Evolutionary conservation across 805 yeast genomes (phyloP).

Genomic region (Metschnikowia arizonensis): DNA sequence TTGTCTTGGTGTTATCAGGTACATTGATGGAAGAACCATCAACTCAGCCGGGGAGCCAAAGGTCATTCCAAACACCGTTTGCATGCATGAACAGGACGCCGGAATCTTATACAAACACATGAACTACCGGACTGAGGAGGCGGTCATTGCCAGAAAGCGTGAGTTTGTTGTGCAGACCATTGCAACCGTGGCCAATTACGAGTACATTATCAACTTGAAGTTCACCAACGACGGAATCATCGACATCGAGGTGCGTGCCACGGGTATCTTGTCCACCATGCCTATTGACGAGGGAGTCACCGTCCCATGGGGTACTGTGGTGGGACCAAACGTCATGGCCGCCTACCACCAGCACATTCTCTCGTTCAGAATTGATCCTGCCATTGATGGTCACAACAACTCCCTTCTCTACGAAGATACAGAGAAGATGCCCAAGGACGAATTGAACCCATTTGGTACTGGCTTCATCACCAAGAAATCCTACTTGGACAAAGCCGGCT

Average conservation of each 20-base stretch:
- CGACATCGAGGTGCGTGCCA: slow-evolving; percentile 75
- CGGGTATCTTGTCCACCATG: slow-evolving; percentile 83
- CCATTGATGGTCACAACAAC: slow-evolving; percentile 76
- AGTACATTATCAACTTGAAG: slow-evolving; percentile 67
- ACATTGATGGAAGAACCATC: slow-evolving; percentile 58
- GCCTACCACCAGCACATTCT: slow-evolving; percentile 81
- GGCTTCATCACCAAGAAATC: slow-evolving; percentile 66
- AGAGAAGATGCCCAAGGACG: slow-evolving; percentile 52
- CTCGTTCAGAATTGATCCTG: slow-evolving; percentile 77
- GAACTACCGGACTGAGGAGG: slow-evolving; percentile 66
- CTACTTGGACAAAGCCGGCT: slow-evolving; percentile 65
- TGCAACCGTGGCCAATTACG: slow-evolving; percentile 83
- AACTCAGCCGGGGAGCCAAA: slow-evolving; percentile 59
- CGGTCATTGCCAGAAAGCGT: slow-evolving; percentile 75
- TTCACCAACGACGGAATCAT: slow-evolving; percentile 77
- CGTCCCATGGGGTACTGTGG: slow-evolving; percentile 71
- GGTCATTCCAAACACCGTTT: slow-evolving; percentile 63
- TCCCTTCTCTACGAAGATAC: slow-evolving; percentile 70
- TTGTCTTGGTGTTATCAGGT: slow-evolving; percentile 75
- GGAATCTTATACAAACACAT: slow-evolving; percentile 76
- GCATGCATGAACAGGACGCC: slow-evolving; percentile 78
- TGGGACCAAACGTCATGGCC: slow-evolving; percentile 79
- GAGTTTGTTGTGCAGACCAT: slow-evolving; percentile 76
- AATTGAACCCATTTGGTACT: slow-evolving; percentile 60
- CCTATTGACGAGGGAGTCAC: slow-evolving; percentile 66